Evolutionary conservation across 2,329 filamentous ascomycete species (phyloP).

Genomic region (Escovopsis weberi): DNA sequence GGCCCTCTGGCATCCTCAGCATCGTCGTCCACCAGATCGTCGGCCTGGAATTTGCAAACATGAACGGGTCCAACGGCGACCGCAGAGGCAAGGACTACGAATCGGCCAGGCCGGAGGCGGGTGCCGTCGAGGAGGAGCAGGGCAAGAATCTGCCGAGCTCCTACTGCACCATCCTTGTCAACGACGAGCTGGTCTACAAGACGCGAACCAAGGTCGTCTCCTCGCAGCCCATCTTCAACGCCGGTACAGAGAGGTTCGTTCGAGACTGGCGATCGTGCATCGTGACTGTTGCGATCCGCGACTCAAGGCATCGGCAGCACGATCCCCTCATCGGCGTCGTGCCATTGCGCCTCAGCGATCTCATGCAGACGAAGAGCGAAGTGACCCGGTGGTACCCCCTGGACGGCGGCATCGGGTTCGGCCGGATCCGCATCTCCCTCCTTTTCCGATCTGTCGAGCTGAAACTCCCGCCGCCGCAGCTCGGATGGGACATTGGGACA

Average conservation of each 20-base stretch:
- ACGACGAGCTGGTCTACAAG: constrained; percentile 82
- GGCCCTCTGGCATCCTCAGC: constrained; percentile 81
- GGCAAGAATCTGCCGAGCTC: constrained; percentile 68
- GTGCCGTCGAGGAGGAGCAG: constrained; percentile 76
- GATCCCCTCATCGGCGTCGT: constrained; percentile 91
- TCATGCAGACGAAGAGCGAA: constrained; percentile 79
- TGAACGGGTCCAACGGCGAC: constrained; percentile 72
- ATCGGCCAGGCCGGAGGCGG: constrained; percentile 65
- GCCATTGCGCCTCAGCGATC: constrained; percentile 71
- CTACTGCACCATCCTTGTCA: constrained; percentile 85
- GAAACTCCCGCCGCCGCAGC: constrained; percentile 64
- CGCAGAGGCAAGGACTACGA: constrained; percentile 78
- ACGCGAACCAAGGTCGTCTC: constrained; percentile 91
- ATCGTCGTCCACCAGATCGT: constrained; percentile 89
- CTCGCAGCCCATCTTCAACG: constrained; percentile 93
- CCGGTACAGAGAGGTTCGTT: constrained; percentile 83
- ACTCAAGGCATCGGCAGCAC: constrained; percentile 79
- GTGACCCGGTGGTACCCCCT: constrained; percentile 90
- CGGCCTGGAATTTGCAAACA: constrained; percentile 80
- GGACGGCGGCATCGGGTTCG: constrained; percentile 85
- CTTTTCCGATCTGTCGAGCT: constrained; percentile 85
- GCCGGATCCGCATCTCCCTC: constrained; percentile 73
- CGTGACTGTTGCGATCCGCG: constrained; percentile 76
- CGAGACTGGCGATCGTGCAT: constrained; percentile 85
- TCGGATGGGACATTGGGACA: constrained; percentile 91